phyloP scores from a whole-genome alignment of 345 rosid species.

The Eucalyptus camaldulensis region DNA sequence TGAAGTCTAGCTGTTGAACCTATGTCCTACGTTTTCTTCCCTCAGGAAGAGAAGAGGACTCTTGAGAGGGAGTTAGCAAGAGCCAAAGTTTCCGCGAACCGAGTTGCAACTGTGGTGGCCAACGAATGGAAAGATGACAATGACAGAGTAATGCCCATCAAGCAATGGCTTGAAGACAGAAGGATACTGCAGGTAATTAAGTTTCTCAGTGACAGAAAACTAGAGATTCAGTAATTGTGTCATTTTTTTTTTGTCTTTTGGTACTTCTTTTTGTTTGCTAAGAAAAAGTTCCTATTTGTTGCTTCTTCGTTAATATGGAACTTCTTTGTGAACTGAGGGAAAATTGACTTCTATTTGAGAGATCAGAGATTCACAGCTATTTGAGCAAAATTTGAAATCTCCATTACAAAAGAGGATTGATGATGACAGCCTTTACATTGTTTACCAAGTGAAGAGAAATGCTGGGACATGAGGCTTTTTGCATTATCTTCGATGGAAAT shows the following conservation, averaged over 20 bases:
- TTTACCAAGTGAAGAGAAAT: not conserved
- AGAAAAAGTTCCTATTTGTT: not conserved
- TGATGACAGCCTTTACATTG: not conserved
- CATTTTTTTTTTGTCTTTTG: not conserved
- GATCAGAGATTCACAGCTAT: not conserved
- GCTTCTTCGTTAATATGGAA: not conserved
- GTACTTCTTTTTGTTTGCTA: not conserved
- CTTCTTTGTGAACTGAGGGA: not conserved
- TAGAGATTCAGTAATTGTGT: not conserved
- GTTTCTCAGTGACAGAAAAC: not conserved
- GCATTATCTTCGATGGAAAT: not conserved
- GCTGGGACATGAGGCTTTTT: not conserved
- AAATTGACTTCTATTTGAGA: not conserved
- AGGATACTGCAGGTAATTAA: constrained; percentile 62
- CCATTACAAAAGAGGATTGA: not conserved
- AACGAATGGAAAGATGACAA: constrained; percentile 97
- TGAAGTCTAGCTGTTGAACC: not conserved
- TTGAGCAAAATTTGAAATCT: not conserved
- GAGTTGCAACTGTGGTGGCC: constrained; percentile 82
- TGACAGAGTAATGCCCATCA: constrained; percentile 86
- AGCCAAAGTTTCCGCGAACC: constrained; percentile 63
- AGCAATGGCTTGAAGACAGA: constrained; percentile 89
- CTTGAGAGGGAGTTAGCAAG: constrained; percentile 94
- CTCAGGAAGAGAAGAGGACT: constrained; percentile 83
- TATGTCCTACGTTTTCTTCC: not conserved